Evolutionary conservation across 139 green algal genomes (phyloP).

Genomic region (Tetraselmis chui): DNA sequence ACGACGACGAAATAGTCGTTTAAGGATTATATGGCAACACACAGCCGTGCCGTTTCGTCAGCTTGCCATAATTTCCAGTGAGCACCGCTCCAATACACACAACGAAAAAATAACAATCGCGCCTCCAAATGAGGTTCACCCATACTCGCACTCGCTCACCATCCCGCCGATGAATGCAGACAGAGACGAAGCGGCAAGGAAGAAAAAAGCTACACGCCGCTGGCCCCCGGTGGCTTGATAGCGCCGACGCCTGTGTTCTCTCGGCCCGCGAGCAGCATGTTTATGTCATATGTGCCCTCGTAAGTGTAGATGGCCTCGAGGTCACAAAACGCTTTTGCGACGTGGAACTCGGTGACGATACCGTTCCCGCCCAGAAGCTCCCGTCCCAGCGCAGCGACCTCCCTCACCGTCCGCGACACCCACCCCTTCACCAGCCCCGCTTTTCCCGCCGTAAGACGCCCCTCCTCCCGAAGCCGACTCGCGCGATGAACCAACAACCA

Average conservation of each 20-base stretch:
- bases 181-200: no score
- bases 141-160: no score
- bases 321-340: constrained; percentile 84
- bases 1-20: no score
- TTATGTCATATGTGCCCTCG: constrained; percentile 88
- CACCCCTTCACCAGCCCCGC: constrained; percentile 81
- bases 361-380: constrained; percentile 92
- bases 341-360: constrained; percentile 80
- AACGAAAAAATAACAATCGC: no score
- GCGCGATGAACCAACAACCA: constrained; percentile 74
- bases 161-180: no score
- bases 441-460: constrained; percentile 77
- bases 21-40: no score
- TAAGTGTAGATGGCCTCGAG: constrained; percentile 84
- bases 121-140: no score
- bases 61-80: no score
- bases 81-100: no score
- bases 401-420: constrained; percentile 59
- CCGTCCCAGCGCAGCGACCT: constrained; percentile 65
- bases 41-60: no score
- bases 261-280: constrained; percentile 76
- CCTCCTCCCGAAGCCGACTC: constrained; percentile 73
- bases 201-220: no score
- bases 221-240: constrained; percentile 50
- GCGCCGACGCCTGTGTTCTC: constrained; percentile 74